A percentile compares a stretch with the other conserved stretches of the same genome.
phyloP scores from a whole-genome alignment of 1,284 basidiomycete genomes.

The Retiboletus flavoniger region DNA sequence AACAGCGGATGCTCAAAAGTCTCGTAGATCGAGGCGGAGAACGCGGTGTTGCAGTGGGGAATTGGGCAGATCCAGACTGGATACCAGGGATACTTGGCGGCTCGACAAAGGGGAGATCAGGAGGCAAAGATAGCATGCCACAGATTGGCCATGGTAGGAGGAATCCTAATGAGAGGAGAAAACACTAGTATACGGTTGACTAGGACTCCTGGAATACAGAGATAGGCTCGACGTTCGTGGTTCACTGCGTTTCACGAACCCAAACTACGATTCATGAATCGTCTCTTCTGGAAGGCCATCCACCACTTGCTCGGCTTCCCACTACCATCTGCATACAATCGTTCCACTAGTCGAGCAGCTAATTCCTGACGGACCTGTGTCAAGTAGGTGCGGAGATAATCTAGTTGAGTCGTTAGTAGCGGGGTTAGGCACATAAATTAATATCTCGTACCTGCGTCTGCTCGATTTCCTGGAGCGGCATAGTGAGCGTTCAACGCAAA shows the following conservation, averaged over 20 bases:
- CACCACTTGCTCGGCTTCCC: constrained; percentile 99
- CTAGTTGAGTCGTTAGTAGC: constrained; percentile 40
- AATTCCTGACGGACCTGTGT: constrained; percentile 92
- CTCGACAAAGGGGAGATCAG: constrained; percentile 72
- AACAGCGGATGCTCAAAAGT: constrained; percentile 68
- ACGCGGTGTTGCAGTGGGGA: constrained; percentile 56
- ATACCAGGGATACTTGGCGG: constrained; percentile 81
- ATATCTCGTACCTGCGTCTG: constrained; percentile 74
- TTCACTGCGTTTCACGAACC: constrained; percentile 44
- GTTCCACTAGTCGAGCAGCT: constrained; percentile 81
- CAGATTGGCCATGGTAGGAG: constrained; percentile 79
- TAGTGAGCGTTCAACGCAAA: constrained; percentile 96
- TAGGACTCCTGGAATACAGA: constrained; percentile 13
- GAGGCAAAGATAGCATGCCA: constrained; percentile 68
- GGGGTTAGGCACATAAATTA: background rate
- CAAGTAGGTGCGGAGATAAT: constrained; percentile 88
- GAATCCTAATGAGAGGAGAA: constrained; percentile 81
- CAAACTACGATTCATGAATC: constrained; percentile 90
- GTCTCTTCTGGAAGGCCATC: constrained; percentile 98
- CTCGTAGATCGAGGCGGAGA: constrained; percentile 53
- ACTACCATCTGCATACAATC: constrained; percentile 83
- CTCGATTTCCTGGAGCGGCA: constrained; percentile 71
- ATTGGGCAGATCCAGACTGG: constrained; percentile 97
- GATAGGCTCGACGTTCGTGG: background rate
- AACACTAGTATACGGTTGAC: constrained; percentile 42